A percentile compares a stretch with the other conserved stretches of the same genome.
Conservation (phyloP, 2,329 filamentous ascomycete species). For the Alternaria consortialis region DNA sequence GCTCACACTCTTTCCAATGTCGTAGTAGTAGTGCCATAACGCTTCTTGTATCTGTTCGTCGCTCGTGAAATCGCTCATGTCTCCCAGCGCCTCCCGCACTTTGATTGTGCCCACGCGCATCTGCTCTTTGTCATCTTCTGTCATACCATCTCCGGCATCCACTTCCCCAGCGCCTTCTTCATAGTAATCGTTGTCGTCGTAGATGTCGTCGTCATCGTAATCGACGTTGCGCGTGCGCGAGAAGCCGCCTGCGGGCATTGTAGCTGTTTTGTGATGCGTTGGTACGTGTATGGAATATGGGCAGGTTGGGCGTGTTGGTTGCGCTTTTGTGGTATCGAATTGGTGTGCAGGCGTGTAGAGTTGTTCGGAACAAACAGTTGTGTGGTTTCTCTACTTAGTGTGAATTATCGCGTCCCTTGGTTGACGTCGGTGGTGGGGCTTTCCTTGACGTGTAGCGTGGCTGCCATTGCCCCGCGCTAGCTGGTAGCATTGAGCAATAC, state of each 20-base stretch:
- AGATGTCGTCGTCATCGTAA: slow-evolving; percentile 62
- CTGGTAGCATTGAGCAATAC: slow-evolving; percentile 4
- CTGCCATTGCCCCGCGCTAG: slow-evolving; percentile 31
- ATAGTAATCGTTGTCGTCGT: slow-evolving; percentile 59
- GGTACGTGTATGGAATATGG: neutral
- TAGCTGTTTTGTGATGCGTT: neutral
- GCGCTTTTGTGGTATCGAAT: neutral
- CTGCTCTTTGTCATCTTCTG: slow-evolving; percentile 53
- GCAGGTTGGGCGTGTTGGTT: neutral
- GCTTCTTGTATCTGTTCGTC: slow-evolving; percentile 85
- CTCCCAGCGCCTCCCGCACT: slow-evolving; percentile 72
- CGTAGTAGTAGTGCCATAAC: slow-evolving; percentile 96
- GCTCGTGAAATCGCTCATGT: slow-evolving; percentile 63
- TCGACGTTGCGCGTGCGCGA: slow-evolving; percentile 58
- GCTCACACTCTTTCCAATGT: slow-evolving; percentile 82
- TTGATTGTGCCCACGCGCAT: slow-evolving; percentile 73
- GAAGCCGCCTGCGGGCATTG: slow-evolving; percentile 47
- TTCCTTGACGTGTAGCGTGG: slow-evolving; percentile 20
- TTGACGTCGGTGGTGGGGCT: slow-evolving; percentile 24
- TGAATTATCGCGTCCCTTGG: slow-evolving; percentile 10
- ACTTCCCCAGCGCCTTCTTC: slow-evolving; percentile 47
- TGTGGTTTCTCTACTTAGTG: neutral
- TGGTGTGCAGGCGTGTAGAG: neutral
- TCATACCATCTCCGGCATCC: slow-evolving; percentile 31
- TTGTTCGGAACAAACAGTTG: neutral